Percentiles rank a stretch among this genome's conserved stretches.
Evolutionary conservation across 2,329 filamentous ascomycete genomes (phyloP).

Genomic region (Cytospora mali): DNA sequence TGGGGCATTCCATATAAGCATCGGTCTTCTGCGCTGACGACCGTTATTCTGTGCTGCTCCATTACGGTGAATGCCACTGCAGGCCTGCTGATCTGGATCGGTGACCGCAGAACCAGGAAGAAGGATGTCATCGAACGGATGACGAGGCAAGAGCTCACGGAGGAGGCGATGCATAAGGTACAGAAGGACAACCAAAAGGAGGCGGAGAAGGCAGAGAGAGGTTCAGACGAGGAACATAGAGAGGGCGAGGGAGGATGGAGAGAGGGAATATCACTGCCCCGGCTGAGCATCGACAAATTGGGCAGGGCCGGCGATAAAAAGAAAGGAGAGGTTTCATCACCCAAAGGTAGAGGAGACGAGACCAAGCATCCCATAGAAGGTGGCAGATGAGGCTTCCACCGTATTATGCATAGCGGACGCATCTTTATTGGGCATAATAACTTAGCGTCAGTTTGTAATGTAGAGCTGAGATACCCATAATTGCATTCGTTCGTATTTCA

Average conservation of each 20-base stretch:
- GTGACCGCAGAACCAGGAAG: slow-evolving; percentile 77
- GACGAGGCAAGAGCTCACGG: slow-evolving; percentile 74
- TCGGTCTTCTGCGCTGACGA: slow-evolving; percentile 73
- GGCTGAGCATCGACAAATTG: slow-evolving; percentile 25
- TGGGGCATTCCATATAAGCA: slow-evolving; percentile 75
- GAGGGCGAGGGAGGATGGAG: slow-evolving; percentile 16
- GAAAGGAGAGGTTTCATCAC: slow-evolving; percentile 13
- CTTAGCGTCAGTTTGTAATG: neutral
- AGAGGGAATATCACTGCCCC: slow-evolving; percentile 16
- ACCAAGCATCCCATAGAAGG: no score
- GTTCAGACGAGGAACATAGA: slow-evolving; percentile 4
- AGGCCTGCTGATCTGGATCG: slow-evolving; percentile 74
- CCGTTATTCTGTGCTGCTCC: slow-evolving; percentile 77
- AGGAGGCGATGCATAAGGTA: slow-evolving; percentile 54
- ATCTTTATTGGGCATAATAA: neutral
- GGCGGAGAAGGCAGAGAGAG: slow-evolving; percentile 30
- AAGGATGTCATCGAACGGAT: slow-evolving; percentile 82
- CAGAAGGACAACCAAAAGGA: slow-evolving; percentile 47
- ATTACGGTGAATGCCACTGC: slow-evolving; percentile 78
- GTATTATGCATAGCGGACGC: neutral
- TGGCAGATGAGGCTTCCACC: neutral
- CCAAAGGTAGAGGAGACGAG: neutral
- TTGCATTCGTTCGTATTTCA: neutral
- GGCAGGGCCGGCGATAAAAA: slow-evolving; percentile 1
- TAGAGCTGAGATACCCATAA: neutral